A percentile compares a stretch with the other conserved stretches of the same genome.
These are phyloP conservation scores for Suillus fuscotomentosus DNA, from an alignment of 768 basidiomycete genomes.

Conservation along the genomic window DNA sequence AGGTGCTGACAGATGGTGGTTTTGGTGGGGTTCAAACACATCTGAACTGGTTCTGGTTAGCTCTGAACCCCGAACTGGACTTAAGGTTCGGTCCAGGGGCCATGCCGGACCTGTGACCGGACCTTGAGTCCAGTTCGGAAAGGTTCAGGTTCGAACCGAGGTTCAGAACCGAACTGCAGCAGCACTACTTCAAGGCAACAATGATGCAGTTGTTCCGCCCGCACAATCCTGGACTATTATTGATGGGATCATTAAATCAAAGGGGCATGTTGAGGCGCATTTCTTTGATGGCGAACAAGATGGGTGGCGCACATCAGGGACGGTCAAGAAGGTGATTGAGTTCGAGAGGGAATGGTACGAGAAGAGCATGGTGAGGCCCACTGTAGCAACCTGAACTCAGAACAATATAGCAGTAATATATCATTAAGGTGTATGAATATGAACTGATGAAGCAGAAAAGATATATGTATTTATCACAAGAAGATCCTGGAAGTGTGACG, in stretches of 20 bases:
- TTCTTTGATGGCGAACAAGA: conserved; percentile 46
- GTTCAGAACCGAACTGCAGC: too few species aligned
- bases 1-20: too few species aligned
- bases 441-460: not conserved
- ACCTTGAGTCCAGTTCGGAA: too few species aligned
- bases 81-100: too few species aligned
- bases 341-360: conserved; percentile 38
- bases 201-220: conserved; percentile 65
- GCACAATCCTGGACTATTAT: conserved; percentile 44
- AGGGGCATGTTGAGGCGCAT: conserved; percentile 30
- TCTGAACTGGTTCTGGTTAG: too few species aligned
- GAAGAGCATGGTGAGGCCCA: conserved; percentile 7
- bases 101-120: too few species aligned
- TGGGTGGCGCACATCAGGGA: conserved; percentile 35
- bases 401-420: not conserved
- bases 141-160: too few species aligned
- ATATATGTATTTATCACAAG: not conserved
- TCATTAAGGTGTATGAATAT: not conserved
- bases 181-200: conserved; percentile 65
- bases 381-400: not conserved
- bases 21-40: too few species aligned
- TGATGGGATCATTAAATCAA: not conserved
- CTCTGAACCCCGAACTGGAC: too few species aligned
- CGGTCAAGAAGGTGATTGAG: conserved; percentile 33
- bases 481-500: too few species aligned